Base-by-base conservation (phyloP, 108 stramenopile genomes). In the Pseudonitzschia multiseries region DNA sequence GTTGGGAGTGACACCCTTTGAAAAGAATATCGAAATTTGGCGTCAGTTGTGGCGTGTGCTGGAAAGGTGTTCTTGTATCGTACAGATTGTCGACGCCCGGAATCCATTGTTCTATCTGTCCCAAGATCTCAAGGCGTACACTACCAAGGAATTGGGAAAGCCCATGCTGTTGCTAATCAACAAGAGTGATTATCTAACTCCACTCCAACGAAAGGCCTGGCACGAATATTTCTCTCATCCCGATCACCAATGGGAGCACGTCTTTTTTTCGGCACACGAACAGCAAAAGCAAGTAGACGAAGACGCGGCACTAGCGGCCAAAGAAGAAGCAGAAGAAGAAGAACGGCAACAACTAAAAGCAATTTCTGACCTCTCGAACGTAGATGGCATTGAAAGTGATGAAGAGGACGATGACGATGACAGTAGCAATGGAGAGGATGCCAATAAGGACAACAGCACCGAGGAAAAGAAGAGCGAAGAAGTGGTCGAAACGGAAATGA, bases 1-100 rank as follows among this genome's bases (percentile, higher is more conserved):
- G 22, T 69, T 70, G 27, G 79, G 87, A 59, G 93, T 91, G 5
- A 99, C 98, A 27, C 99, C 99, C 2, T 99, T 98, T 81, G 99
- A 99, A 84, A 98, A 98, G 88, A 99, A 99, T 81, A 50, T 99
- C 12, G 94, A 99, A 57, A 97, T 99, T 31, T 99, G 99, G 99
- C 77, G 97, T 20, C 99, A 99, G 82, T 83, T 99, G 12, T 99
- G 99, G 99, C 84, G 99, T 20, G 98, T 99, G 13, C 68, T 97
- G 71, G 99, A 99, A 74, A 84, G 97, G 69, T 94, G 90, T 44
- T 85, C 95, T 48, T 85, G 96, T 56, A 78, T 99, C 53, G 74
- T 97, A 24, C 98, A 98, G 72, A 88, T 99, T 61, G 98, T 99
- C 13, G 99, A 99, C 77, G 98, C 95, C 10, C 81, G 99, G 65